Percentiles rank a stretch among this genome's conserved stretches.
phyloP scores from a whole-genome alignment of 2,329 filamentous ascomycete species.

The Phyllachora maydis region DNA sequence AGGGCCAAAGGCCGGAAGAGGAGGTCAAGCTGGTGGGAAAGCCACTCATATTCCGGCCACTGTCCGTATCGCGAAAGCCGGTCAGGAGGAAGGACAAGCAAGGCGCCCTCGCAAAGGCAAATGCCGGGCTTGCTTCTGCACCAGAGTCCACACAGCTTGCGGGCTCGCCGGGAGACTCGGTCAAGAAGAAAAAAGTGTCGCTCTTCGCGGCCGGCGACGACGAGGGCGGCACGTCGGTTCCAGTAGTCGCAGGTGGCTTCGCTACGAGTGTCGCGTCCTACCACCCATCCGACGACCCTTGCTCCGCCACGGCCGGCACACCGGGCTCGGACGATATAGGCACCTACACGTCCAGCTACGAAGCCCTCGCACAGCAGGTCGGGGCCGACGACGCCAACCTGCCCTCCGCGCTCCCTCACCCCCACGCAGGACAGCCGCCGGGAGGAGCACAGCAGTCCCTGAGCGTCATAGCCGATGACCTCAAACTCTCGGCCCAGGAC shows the following conservation, averaged over 20 bases:
- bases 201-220: slow-evolving; percentile 45
- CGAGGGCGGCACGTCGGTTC: too few species aligned
- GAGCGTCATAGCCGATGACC: slow-evolving; percentile 48
- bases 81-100: slow-evolving; percentile 42
- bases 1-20: slow-evolving; percentile 34
- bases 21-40: slow-evolving; percentile 56
- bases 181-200: slow-evolving; percentile 42
- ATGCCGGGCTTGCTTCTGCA: too few species aligned
- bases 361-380: slow-evolving; percentile 15
- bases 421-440: too few species aligned
- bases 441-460: slow-evolving; percentile 36
- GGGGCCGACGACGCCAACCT: slow-evolving; percentile 1
- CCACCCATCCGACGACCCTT: slow-evolving; percentile 6
- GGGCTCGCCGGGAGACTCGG: slow-evolving; percentile 8
- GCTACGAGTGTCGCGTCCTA: too few species aligned
- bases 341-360: too few species aligned
- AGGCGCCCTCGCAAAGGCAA: slow-evolving; percentile 4
- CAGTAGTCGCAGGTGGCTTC: too few species aligned
- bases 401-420: slow-evolving; percentile 4
- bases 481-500: slow-evolving; percentile 60
- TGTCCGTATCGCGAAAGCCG: slow-evolving; percentile 62
- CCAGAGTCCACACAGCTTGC: slow-evolving; percentile 4
- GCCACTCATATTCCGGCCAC: slow-evolving; percentile 69
- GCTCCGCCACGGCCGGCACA: slow-evolving; percentile 6
- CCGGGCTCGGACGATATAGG: too few species aligned